Evolutionary conservation across 495 filamentous ascomycete species (phyloP), one percentile per base, ranked within the genome.

Genomic region (Elasticomyces elasticus): DNA sequence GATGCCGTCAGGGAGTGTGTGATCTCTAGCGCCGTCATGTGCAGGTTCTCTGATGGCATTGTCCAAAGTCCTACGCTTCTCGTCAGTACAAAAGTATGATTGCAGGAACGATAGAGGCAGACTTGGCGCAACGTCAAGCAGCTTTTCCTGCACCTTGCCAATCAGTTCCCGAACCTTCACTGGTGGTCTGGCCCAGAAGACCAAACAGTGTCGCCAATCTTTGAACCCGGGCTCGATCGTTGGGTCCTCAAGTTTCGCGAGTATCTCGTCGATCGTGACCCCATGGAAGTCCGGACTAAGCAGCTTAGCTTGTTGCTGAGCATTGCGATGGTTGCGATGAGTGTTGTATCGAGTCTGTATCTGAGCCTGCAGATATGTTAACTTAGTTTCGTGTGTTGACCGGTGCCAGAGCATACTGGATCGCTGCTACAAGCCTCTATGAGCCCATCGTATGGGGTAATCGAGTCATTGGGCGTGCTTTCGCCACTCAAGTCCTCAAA

Each of bases 131-230:
- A 79, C 69, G n/a, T 71, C 61, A 20, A 65, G 65, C 48, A 96
- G 71, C 50, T 78, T 75, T 37, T 72, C 56, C 67, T 95, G 90
- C 26, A 95, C 69, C n/a, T 75, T 72, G 4, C 66, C 62, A 4
- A 90, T 77, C 46, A 97, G 66, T 12, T 77, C 68, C 24, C 79
- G 67, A 1, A 95, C 74, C 57, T 81, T 76, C 44, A 76, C 66
- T 12, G 90, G 84, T 13, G 91, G 91, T 6, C 90, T 77, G 23
- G 85, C 87, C 86, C 87, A 95, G 64, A 95, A 84, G 0, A 84
- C 84, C 12, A 96, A 72, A 63, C 89, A 94, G 60, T 95, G 71
- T 35, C 90, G 76, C 15, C 79, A 76, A 61, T 96, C 90, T 17
- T 71, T 51, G 64, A 83, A 87, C 1, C 73, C 75, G 28, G 85